Base-by-base conservation (phyloP, 331 rosid genomes). In the Stylosanthes scabra region DNA sequence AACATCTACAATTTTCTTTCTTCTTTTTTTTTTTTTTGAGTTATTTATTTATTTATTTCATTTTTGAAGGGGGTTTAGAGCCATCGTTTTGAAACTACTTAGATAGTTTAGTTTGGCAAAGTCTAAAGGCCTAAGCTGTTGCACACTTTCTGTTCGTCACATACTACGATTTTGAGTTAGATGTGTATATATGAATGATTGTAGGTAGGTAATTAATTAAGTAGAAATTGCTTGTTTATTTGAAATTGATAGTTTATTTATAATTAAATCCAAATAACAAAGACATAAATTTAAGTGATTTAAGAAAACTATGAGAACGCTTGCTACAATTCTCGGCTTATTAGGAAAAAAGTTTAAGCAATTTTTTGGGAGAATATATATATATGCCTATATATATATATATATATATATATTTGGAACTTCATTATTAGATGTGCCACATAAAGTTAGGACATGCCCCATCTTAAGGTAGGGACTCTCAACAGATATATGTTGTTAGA, bases 161-260 rank as follows among this genome's bases (percentile, higher is more conserved):
- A 29, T 6, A 55, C 25, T 20, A 20, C 11, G 16, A 27, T 25
- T 11, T 10, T 39, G 9, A 46, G 54, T 58, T 59, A 37, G 45
- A 5, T 70, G 14, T n/a, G 1, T 20, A 20, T 15, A 7, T 9
- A 16, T 31, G 34, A 63, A 29, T 42, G 15, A 39, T 65, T 55
- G 29, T 2, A 54, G 41, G 42, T 11, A 40, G 15, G 52, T 31
- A 10, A 31, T 31, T 31, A 31, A 31, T 3, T 31, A 31, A 1
- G 0, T 34, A 34, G 25, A 20, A 20, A 20, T 4, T 34, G 28
- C 46, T 1, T n/a, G 72, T 16, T 55, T 9, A 34, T 71, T 64
- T 31, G 45, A 64, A 46, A 55, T 47, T 37, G 73, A 45, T 55
- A 63, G 66, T 77, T 61, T 60, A 51, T 34, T 56, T 34, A 34